Conservation (phyloP, 1,139 yeast genomes). For the Candida sp. region DNA sequence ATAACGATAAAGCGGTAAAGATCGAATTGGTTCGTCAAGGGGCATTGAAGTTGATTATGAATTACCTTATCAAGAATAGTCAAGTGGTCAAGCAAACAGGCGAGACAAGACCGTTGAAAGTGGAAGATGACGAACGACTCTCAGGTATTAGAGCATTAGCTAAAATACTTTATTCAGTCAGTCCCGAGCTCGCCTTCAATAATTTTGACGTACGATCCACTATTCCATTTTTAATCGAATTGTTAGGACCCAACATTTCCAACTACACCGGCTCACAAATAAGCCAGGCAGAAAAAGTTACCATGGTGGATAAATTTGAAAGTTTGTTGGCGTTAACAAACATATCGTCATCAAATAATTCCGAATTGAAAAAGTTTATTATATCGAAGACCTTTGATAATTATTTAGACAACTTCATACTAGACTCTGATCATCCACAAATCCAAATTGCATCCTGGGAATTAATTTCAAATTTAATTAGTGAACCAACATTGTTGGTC, state of each 20-base stretch:
- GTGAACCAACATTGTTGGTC: constrained; percentile 42
- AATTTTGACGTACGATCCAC: constrained; percentile 37
- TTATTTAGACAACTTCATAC: constrained; percentile 32
- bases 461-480: constrained; percentile 42
- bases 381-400: constrained; percentile 30
- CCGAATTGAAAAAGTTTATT: constrained; percentile 27
- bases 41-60: constrained; percentile 33
- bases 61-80: constrained; percentile 34
- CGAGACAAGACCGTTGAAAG: constrained; percentile 18
- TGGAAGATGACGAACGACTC: constrained; percentile 18
- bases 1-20: constrained; percentile 22
- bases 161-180: constrained; percentile 38
- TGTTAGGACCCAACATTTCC: constrained; percentile 32
- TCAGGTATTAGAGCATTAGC: constrained; percentile 36
- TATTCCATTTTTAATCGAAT: constrained; percentile 47
- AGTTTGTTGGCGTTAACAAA: constrained; percentile 49
- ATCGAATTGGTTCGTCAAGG: constrained; percentile 47
- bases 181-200: constrained; percentile 36
- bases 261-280: constrained; percentile 15
- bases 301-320: constrained; percentile 39
- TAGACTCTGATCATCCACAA: constrained; percentile 31
- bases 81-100: constrained; percentile 12
- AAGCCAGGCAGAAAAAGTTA: constrained; percentile 21
- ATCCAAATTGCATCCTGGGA: constrained; percentile 49
- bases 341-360: constrained; percentile 31